Conservation (phyloP, 768 basidiomycete genomes). For the Chalciporus sphaerocephalus region DNA sequence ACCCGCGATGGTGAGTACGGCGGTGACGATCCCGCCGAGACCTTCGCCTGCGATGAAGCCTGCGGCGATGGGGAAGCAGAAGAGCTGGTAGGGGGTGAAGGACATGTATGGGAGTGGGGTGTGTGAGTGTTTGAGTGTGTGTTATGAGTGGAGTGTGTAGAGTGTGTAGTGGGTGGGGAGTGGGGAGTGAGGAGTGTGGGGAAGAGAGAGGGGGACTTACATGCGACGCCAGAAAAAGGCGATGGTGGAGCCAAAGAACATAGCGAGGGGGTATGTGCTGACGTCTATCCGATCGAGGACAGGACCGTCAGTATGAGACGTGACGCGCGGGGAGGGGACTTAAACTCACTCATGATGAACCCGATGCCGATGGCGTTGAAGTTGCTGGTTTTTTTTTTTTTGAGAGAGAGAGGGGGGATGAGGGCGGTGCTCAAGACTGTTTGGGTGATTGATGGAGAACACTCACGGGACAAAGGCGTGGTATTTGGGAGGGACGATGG, state of each 20-base stretch:
- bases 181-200: too few relatives aligned
- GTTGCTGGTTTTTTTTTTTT: too few relatives aligned
- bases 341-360: slow-evolving; percentile 13
- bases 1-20: slow-evolving; percentile 28
- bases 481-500: slow-evolving; percentile 21
- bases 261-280: slow-evolving; percentile 23
- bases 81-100: slow-evolving; percentile 13
- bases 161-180: too few relatives aligned
- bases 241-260: slow-evolving; percentile 23
- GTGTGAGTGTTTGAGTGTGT: background rate
- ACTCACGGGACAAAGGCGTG: slow-evolving; percentile 21
- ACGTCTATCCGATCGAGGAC: slow-evolving; percentile 15
- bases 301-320: background rate
- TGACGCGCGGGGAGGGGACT: too few relatives aligned
- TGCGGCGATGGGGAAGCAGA: slow-evolving; percentile 36
- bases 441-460: too few relatives aligned
- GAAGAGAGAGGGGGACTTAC: too few relatives aligned
- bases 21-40: slow-evolving; percentile 34
- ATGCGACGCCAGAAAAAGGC: slow-evolving; percentile 18
- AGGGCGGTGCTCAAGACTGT: too few relatives aligned
- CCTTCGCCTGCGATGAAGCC: slow-evolving; percentile 41
- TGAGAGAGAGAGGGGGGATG: too few relatives aligned
- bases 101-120: background rate
- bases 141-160: too few relatives aligned
- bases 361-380: slow-evolving; percentile 28